Conservation (phyloP, 208 protist genomes). For the Leishmania amazonensis region DNA sequence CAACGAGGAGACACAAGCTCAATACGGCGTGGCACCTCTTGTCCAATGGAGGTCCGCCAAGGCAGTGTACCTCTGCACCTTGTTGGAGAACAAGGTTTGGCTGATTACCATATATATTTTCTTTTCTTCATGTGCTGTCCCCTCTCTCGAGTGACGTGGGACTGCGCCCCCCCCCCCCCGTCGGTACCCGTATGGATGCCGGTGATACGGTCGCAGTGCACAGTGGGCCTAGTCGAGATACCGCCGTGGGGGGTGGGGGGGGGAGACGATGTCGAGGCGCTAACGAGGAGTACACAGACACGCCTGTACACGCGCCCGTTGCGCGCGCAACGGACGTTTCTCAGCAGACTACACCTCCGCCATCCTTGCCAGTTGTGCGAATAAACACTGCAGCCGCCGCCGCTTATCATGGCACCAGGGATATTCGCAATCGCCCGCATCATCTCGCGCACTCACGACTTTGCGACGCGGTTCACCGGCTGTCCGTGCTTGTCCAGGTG, state of each 20-base stretch:
- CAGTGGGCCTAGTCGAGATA: neutral
- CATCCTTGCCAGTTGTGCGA: neutral
- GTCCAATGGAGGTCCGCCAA: neutral
- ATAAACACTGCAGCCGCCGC: neutral
- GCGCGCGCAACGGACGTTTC: neutral
- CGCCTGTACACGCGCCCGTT: neutral
- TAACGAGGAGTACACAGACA: slow-evolving; percentile 1
- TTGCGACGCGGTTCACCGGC: slow-evolving; percentile 8
- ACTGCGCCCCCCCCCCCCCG: neutral
- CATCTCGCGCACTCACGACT: neutral
- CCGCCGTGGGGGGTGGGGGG: neutral
- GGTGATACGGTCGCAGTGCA: neutral
- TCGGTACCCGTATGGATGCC: neutral
- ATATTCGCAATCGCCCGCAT: neutral
- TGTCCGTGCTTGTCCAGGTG: slow-evolving; percentile 61
- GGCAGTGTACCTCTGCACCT: neutral
- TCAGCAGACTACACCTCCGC: neutral
- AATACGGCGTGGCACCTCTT: neutral
- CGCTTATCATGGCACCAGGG: neutral
- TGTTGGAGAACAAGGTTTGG: neutral
- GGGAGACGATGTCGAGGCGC: neutral
- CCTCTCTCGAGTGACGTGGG: neutral
- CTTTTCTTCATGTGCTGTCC: neutral
- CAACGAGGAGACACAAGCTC: neutral
- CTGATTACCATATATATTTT: neutral